Conservation (phyloP, 2,329 filamentous ascomycete genomes). For the Epichloe sylvatica region DNA sequence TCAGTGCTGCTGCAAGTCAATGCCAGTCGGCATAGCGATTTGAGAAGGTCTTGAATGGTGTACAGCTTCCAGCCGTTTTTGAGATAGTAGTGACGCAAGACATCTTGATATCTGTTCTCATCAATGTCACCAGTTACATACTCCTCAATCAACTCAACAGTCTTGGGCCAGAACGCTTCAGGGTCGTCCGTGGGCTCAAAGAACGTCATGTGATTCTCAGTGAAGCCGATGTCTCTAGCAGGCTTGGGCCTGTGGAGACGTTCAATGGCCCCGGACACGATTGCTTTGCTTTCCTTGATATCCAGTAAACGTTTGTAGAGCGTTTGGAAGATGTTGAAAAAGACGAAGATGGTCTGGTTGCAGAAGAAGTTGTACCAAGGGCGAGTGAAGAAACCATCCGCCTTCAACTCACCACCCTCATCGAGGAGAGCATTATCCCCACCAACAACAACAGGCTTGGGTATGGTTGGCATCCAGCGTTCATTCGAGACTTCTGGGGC, state of each 20-base stretch:
- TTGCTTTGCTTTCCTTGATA: conserved; percentile 65
- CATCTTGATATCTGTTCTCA: conserved; percentile 72
- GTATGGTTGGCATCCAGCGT: conserved; percentile 49
- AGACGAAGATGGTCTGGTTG: conserved; percentile 84
- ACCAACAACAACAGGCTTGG: conserved; percentile 38
- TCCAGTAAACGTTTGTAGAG: conserved; percentile 72
- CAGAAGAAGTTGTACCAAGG: conserved; percentile 80
- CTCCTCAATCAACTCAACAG: conserved; percentile 73
- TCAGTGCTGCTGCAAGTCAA: conserved; percentile 75
- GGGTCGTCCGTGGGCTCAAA: conserved; percentile 49
- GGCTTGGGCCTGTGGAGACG: conserved; percentile 65
- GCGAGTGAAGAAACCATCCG: conserved; percentile 67
- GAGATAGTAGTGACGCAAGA: conserved; percentile 81
- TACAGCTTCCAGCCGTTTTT: conserved; percentile 87
- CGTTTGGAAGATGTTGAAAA: conserved; percentile 87
- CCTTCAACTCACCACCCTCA: conserved; percentile 52
- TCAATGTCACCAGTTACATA: conserved; percentile 74
- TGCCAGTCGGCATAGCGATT: conserved; percentile 66
- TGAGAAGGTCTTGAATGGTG: conserved; percentile 78
- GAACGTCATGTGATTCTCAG: conserved; percentile 66
- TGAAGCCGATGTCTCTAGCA: conserved; percentile 68
- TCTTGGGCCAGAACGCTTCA: conserved; percentile 71
- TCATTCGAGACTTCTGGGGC: conserved; percentile 51
- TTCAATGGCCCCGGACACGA: conserved; percentile 59
- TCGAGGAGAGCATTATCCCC: conserved; percentile 41